Conservation (phyloP, 805 yeast genomes). For the Kurtzmaniella fragi region DNA sequence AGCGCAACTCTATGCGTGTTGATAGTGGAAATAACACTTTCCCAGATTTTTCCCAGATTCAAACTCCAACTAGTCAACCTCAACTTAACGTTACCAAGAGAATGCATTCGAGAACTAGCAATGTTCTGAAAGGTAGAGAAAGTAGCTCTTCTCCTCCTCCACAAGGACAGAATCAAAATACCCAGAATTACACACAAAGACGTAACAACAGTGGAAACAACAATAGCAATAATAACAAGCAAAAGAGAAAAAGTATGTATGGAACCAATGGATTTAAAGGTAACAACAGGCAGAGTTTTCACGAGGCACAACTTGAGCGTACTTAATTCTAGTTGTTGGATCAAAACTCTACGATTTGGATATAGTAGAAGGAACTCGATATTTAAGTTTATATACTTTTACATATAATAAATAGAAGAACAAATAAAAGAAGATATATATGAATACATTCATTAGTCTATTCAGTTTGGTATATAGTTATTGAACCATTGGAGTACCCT, state of each 20-base stretch:
- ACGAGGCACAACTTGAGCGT: slow-evolving; percentile 4
- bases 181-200: slow-evolving; percentile 5
- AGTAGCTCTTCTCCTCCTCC: slow-evolving; percentile 19
- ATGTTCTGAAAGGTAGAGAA: neutral
- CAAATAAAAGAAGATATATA: no score
- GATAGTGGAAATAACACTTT: slow-evolving; percentile 15
- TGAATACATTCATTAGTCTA: no score
- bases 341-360: neutral
- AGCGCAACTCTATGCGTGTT: slow-evolving; percentile 28
- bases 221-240: slow-evolving; percentile 10
- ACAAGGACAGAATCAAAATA: slow-evolving; percentile 9
- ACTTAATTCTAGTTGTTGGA: neutral
- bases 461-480: slow-evolving; percentile 32
- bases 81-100: slow-evolving; percentile 16
- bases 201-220: slow-evolving; percentile 5
- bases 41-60: slow-evolving; percentile 13
- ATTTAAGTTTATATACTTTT: neutral
- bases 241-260: slow-evolving; percentile 29
- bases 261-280: slow-evolving; percentile 14
- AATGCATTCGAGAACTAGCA: neutral
- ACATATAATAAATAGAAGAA: no score
- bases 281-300: slow-evolving; percentile 6
- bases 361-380: neutral
- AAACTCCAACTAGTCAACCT: slow-evolving; percentile 14
- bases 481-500: slow-evolving; percentile 54